Evolutionary conservation across 1,139 yeast genomes (phyloP), one percentile per base, ranked within the genome.

Genomic region (Zygosaccharomyces sapae): DNA sequence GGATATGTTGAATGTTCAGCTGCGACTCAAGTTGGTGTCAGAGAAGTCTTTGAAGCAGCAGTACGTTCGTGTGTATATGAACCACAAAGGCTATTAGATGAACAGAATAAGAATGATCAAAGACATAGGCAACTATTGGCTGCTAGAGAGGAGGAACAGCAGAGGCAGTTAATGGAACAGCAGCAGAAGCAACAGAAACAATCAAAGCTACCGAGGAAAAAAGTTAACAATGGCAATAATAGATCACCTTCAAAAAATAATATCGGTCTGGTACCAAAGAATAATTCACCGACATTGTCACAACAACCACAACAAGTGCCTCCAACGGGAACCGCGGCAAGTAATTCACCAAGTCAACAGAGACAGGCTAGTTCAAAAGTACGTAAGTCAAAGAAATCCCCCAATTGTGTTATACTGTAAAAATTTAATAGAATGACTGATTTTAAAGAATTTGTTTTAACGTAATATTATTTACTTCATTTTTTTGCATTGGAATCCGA

Each of bases 1-100:
- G 80, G 78, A 50, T 86, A 88, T 66, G 72, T 86, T 54, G 97
- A 89, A 70, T 89, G 96, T 67, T 86, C 96, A 2, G 96, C 97
- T 12, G 86, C 92, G 18, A 84, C 94, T 22, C 96, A 88, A 68
- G 78, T 76, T 50, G 96, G 96, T 22, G 89, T 83, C 45, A 83
- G 83, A 62, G 86, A 83, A 50, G 83, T 88, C 13, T 88, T 88
- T 58, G 95, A 87, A 59, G 81, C 72, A 52, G 95, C 95, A 16
- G 86, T 87, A 43, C 77, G 81, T 58, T 76, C 82, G 0, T 92
- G 84, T 7, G 75, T 83, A 49, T 73, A 76, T 47, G 86, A 86
- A 24, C 83, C 82, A 19, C 61, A 54, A 30, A 43, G 53, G 44
- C 42, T 44, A 27, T 24, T 43, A 27, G 35, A 38, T 36, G 39